Base-by-base conservation (phyloP, 2,329 filamentous ascomycete genomes). In the Fusarium metavorans region DNA sequence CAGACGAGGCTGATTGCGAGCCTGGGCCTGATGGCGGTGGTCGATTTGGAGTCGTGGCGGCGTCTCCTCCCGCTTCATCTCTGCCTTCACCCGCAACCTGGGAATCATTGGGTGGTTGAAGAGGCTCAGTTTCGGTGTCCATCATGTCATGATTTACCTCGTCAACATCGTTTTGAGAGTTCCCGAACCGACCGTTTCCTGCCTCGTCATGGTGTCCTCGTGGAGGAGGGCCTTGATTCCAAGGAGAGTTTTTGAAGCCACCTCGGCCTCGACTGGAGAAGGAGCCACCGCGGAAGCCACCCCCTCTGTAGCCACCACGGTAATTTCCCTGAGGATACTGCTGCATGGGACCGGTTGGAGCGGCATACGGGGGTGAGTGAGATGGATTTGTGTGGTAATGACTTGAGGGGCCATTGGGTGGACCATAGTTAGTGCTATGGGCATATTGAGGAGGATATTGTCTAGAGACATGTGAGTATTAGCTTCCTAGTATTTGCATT, bases 221-320 rank as follows among this genome's bases (percentile, higher is more conserved):
- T 45, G 74, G 64, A 13, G 75, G 69, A 20, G 77, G 70, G 4
- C 72, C 75, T 66, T 76, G 73, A 18, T 72, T 77, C 93, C 94
- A 95, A 54, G 94, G 93, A 3, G 91, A 74, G 81, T 83, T 93
- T 90, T 83, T 92, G 87, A 85, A 92, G 89, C 83, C 92, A 39
- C 91, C 91, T 61, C 92, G 88, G 45, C 87, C 87, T 58, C 90
- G 85, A 34, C 84, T 84, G 56, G 85, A 77, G 77, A 88, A 91
- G 65, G 90, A 87, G 68, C 87, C 89, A 39, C 91, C 91, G 62
- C 92, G 88, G 77, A 91, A 92, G 18, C 86, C 85, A 43, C 88
- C 88, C 23, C 89, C 90, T 74, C 91, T 80, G 81, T 85, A 85
- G 16, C 78, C 79, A 23, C 85, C 85, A 23, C 87, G 85, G 59